A percentile compares a stretch with the other conserved stretches of the same genome.
Conservation (phyloP, 1,284 basidiomycete species). For the Pseudomicrostroma phylloplanum region DNA sequence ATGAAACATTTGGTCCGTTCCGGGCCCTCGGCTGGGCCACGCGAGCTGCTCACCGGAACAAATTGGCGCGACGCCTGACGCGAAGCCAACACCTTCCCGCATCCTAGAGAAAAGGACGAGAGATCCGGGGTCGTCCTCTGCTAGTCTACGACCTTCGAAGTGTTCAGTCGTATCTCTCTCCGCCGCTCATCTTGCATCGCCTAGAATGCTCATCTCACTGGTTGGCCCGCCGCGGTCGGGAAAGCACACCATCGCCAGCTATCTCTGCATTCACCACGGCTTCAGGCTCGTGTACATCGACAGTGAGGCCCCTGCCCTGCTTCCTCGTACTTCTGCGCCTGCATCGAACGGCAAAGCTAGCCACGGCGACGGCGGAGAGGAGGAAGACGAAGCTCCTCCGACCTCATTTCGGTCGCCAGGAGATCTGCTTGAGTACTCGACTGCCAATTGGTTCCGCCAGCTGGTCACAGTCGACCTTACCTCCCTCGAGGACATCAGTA, state of each 20-base stretch:
- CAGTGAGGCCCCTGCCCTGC: too few relatives aligned
- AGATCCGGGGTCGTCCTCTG: too few relatives aligned
- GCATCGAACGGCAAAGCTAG: neutral
- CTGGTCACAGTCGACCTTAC: constrained; percentile 75
- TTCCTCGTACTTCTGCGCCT: constrained; percentile 1
- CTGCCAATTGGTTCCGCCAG: constrained; percentile 70
- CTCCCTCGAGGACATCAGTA: constrained; percentile 59
- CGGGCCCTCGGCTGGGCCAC: too few relatives aligned
- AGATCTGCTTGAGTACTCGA: constrained; percentile 68
- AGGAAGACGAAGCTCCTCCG: constrained; percentile 25
- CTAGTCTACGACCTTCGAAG: too few relatives aligned
- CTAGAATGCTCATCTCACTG: constrained; percentile 72
- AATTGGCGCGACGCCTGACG: too few relatives aligned
- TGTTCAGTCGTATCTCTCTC: too few relatives aligned
- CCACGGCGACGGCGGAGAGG: constrained; percentile 10
- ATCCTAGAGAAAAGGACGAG: too few relatives aligned
- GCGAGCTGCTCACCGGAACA: too few relatives aligned
- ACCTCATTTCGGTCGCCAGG: constrained; percentile 45
- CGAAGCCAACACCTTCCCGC: too few relatives aligned
- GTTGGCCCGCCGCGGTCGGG: constrained; percentile 77
- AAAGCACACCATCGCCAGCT: constrained; percentile 69
- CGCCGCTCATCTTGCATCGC: too few relatives aligned
- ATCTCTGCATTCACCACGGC: constrained; percentile 58
- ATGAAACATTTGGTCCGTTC: too few relatives aligned
- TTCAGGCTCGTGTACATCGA: constrained; percentile 52